Evolutionary conservation across 225 moss, liverwort and hornwort genomes (phyloP).

Genomic region (Takakia lepidozioides): DNA sequence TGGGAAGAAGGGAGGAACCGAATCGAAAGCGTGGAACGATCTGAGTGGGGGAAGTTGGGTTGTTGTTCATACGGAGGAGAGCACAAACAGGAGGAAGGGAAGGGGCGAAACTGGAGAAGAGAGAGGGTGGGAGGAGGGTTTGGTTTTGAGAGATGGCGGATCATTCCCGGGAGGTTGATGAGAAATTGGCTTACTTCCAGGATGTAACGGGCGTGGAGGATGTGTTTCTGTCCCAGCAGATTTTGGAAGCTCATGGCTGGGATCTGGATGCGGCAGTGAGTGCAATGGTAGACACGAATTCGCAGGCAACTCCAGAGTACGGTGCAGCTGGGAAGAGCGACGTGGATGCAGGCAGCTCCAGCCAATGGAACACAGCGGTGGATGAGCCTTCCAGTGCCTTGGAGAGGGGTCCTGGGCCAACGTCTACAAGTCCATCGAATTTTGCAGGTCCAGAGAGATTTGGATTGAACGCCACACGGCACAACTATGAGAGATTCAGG

Average conservation of each 20-base stretch:
- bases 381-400: slow-evolving; percentile 27
- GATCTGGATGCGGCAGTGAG: slow-evolving; percentile 87
- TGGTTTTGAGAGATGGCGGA: slow-evolving; percentile 37
- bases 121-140: too few species aligned
- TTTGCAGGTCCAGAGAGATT: slow-evolving; percentile 22
- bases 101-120: too few species aligned
- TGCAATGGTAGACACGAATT: slow-evolving; percentile 52
- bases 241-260: slow-evolving; percentile 93
- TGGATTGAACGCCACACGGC: slow-evolving; percentile 34
- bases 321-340: slow-evolving; percentile 21
- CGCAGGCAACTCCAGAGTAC: too few species aligned
- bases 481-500: slow-evolving; percentile 47
- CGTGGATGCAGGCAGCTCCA: slow-evolving; percentile 14
- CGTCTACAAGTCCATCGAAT: slow-evolving; percentile 33
- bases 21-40: too few species aligned
- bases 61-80: too few species aligned
- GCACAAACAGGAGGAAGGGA: too few species aligned
- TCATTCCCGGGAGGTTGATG: slow-evolving; percentile 49
- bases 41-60: too few species aligned
- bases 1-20: too few species aligned
- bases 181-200: slow-evolving; percentile 80
- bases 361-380: slow-evolving; percentile 26
- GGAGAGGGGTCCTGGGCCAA: slow-evolving; percentile 35
- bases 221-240: slow-evolving; percentile 59
- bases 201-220: slow-evolving; percentile 88